Evolutionary conservation across 2,329 filamentous ascomycete species (phyloP).

Genomic region (Aspergillus neotritici): DNA sequence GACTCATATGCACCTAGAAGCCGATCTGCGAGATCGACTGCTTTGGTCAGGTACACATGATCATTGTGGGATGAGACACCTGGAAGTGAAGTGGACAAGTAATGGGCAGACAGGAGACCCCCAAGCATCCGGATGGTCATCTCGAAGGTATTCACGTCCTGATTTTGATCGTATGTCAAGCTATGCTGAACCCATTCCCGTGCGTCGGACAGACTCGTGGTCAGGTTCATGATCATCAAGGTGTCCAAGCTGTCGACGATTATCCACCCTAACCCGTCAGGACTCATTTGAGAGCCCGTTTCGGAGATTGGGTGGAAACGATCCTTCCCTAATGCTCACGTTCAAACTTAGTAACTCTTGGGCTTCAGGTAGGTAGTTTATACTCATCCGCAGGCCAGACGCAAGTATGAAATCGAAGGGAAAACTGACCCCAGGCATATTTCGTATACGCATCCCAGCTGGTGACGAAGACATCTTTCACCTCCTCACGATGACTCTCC

Average conservation of each 20-base stretch:
- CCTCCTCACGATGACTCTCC: slow-evolving; percentile 49
- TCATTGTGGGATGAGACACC: slow-evolving; percentile 56
- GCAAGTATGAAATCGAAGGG: too few relatives aligned
- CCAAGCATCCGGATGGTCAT: slow-evolving; percentile 27
- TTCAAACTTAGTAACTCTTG: not conserved
- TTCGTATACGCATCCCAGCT: slow-evolving; percentile 59
- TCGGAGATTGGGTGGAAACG: slow-evolving; percentile 13
- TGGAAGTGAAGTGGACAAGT: slow-evolving; percentile 11
- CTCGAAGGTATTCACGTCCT: slow-evolving; percentile 24
- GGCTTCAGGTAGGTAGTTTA: too few relatives aligned
- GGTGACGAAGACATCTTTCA: slow-evolving; percentile 49
- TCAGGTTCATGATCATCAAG: slow-evolving; percentile 19
- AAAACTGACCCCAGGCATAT: slow-evolving; percentile 55
- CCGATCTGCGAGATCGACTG: slow-evolving; percentile 81
- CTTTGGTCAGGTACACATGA: slow-evolving; percentile 91
- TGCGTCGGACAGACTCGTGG: slow-evolving; percentile 11
- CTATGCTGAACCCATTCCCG: slow-evolving; percentile 10
- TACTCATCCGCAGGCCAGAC: too few relatives aligned
- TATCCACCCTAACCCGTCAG: slow-evolving; percentile 16
- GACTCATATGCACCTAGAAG: slow-evolving; percentile 80
- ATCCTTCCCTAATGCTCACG: slow-evolving; percentile 2
- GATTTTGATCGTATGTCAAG: slow-evolving; percentile 15
- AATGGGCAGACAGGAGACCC: slow-evolving; percentile 21
- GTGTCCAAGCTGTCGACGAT: slow-evolving; percentile 18
- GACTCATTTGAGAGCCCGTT: slow-evolving; percentile 16